phyloP scores from a whole-genome alignment of 192 early-diverging fungal genomes.

The Lobosporangium transversale region DNA sequence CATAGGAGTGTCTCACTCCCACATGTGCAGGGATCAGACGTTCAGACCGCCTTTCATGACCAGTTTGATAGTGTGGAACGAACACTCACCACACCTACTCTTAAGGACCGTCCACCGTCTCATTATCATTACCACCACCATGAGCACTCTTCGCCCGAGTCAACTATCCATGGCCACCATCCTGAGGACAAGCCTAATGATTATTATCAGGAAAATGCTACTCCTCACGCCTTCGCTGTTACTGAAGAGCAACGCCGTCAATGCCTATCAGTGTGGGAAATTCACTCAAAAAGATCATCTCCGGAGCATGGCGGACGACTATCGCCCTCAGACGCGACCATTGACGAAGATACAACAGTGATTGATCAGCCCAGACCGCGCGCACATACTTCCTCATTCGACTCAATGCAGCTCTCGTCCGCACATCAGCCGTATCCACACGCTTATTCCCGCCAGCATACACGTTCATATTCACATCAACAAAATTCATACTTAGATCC shows the following conservation, averaged over 20 bases:
- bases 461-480: slow-evolving; percentile 1
- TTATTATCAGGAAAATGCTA: neutral
- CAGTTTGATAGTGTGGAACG: slow-evolving; percentile 7
- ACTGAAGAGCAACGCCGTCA: slow-evolving; percentile 3
- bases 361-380: slow-evolving; percentile 1
- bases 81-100: slow-evolving; percentile 18
- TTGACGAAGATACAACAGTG: slow-evolving; percentile 9
- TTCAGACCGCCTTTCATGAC: neutral
- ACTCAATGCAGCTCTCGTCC: neutral
- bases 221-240: neutral
- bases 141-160: neutral
- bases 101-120: slow-evolving; percentile 14
- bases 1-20: slow-evolving; percentile 25
- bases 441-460: neutral
- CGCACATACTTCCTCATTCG: neutral
- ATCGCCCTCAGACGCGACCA: slow-evolving; percentile 6
- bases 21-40: slow-evolving; percentile 10
- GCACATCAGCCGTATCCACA: slow-evolving; percentile 7
- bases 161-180: neutral
- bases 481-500: slow-evolving; percentile 3
- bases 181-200: neutral
- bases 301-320: slow-evolving; percentile 5
- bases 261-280: neutral
- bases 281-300: slow-evolving; percentile 11
- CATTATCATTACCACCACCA: slow-evolving; percentile 9